Percentiles rank a stretch among this genome's conserved stretches.
Conservation (phyloP, 2,329 filamentous ascomycete genomes). For the Diaporthe batatas region DNA sequence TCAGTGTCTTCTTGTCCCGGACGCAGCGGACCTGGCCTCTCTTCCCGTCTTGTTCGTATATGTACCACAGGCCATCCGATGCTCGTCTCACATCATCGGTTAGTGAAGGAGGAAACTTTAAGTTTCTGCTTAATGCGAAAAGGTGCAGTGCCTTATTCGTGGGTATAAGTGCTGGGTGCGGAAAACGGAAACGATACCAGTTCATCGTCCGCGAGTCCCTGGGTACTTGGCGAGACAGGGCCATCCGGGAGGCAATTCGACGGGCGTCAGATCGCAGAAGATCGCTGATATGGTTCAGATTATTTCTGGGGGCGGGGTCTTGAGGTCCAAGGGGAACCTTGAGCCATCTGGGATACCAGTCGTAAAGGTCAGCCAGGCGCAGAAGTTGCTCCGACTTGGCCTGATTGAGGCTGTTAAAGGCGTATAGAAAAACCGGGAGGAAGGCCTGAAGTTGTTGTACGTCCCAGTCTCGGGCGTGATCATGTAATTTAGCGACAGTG, state of each 20-base stretch:
- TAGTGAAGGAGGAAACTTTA: neutral
- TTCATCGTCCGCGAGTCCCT: neutral
- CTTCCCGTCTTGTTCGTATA: neutral
- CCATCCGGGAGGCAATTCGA: neutral
- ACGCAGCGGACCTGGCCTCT: neutral
- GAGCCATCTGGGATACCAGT: neutral
- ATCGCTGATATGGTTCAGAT: neutral
- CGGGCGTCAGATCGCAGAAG: neutral
- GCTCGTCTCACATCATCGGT: conserved; percentile 8
- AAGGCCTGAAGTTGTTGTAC: neutral
- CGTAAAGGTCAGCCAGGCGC: neutral
- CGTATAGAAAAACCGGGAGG: neutral
- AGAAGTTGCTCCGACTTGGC: conserved; percentile 20
- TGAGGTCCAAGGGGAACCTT: neutral
- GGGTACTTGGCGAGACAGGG: conserved; percentile 10
- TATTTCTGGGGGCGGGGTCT: conserved; percentile 9
- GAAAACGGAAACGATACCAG: conserved; percentile 16
- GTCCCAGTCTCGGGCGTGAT: neutral
- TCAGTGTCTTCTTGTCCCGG: conserved; percentile 4
- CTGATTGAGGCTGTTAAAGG: neutral
- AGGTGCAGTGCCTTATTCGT: conserved; percentile 12
- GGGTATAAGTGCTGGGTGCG: conserved; percentile 2
- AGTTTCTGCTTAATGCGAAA: neutral
- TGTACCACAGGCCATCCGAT: conserved; percentile 5
- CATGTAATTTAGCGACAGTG: neutral